Conservation (phyloP, 148 eudicot genomes). For the Dianthus caryophyllus region DNA sequence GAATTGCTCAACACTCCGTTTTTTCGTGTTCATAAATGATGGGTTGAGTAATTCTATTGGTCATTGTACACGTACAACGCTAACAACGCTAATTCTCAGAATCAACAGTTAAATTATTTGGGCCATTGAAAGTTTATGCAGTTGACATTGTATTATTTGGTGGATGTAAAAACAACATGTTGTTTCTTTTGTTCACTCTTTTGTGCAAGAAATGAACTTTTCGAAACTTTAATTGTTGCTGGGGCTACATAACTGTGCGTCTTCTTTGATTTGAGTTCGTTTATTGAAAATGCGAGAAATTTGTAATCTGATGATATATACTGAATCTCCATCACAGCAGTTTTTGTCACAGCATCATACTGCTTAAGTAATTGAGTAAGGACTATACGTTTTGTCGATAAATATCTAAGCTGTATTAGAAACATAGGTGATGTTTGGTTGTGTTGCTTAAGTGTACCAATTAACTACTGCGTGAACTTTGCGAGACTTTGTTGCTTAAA, state of each 20-base stretch:
- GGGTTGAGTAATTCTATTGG: too few species aligned
- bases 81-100: too few species aligned
- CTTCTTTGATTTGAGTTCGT: too few species aligned
- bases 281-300: background rate
- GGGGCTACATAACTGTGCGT: background rate
- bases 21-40: too few species aligned
- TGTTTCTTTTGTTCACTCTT: background rate
- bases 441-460: background rate
- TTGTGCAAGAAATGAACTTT: constrained; percentile 1
- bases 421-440: background rate
- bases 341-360: background rate
- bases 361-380: background rate
- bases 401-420: background rate
- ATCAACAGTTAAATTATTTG: background rate
- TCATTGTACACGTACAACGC: too few species aligned
- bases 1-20: too few species aligned
- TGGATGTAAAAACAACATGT: background rate
- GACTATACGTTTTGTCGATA: background rate
- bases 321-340: background rate
- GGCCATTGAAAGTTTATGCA: background rate
- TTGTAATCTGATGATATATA: background rate
- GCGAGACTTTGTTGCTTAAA: too few species aligned
- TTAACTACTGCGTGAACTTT: background rate
- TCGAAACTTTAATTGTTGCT: background rate
- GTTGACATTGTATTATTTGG: background rate